Conservation (phyloP, 2,329 filamentous ascomycete species). For the Blastomyces parvus region DNA sequence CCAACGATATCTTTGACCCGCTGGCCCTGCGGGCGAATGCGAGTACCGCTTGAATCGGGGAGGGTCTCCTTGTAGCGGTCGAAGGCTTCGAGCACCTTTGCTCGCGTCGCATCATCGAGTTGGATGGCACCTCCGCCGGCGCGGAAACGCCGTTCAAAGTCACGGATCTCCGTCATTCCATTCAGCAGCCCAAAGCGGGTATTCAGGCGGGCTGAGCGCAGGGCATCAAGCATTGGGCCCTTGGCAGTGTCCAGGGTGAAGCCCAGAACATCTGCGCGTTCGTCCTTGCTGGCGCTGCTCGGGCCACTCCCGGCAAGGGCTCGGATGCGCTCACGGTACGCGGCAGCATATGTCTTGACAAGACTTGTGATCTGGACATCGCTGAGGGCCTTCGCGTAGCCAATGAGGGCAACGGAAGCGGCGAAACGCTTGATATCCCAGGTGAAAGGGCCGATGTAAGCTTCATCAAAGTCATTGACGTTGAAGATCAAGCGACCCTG, state of each 20-base stretch:
- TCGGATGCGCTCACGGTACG: constrained; percentile 17
- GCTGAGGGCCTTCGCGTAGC: constrained; percentile 17
- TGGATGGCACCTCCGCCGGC: constrained; percentile 12
- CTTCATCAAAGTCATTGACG: constrained; percentile 19
- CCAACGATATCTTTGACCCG: constrained; percentile 16
- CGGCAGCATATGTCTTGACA: constrained; percentile 13
- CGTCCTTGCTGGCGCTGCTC: not conserved
- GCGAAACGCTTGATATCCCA: constrained; percentile 19
- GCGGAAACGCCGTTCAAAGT: constrained; percentile 15
- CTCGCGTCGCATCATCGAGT: constrained; percentile 11
- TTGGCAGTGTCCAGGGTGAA: constrained; percentile 17
- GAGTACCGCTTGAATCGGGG: constrained; percentile 3
- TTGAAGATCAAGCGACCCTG: constrained; percentile 18
- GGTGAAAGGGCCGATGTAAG: constrained; percentile 18
- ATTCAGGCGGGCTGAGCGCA: constrained; percentile 12
- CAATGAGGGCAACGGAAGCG: constrained; percentile 17
- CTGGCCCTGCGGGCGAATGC: not conserved
- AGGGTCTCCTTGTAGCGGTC: constrained; percentile 13
- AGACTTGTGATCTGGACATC: constrained; percentile 17
- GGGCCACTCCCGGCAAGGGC: constrained; percentile 8
- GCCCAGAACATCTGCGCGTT: not conserved
- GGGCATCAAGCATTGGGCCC: constrained; percentile 16
- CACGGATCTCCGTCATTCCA: constrained; percentile 15
- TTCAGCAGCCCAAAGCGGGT: constrained; percentile 14
- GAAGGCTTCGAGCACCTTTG: constrained; percentile 14